Conservation (phyloP, 352 stramenopile species). For the Phytophthora sojae region DNA sequence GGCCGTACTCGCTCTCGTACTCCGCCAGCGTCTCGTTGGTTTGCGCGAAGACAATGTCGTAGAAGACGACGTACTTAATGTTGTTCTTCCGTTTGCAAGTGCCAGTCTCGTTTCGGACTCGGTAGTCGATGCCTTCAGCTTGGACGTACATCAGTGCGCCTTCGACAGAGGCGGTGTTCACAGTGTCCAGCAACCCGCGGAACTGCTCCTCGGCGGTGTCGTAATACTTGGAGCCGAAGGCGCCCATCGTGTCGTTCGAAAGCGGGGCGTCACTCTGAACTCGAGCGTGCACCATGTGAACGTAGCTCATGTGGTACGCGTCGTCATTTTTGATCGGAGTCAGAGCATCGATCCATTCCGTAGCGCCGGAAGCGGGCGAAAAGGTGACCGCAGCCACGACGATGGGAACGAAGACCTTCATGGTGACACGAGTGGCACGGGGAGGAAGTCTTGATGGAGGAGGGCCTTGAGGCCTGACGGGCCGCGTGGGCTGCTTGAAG, state of each 20-base stretch:
- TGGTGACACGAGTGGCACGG: background rate
- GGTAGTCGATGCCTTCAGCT: slow-evolving; percentile 76
- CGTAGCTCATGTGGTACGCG: slow-evolving; percentile 40
- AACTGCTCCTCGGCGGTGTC: slow-evolving; percentile 43
- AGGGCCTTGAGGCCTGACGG: background rate
- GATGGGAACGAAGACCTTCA: slow-evolving; percentile 32
- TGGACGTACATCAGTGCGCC: slow-evolving; percentile 85
- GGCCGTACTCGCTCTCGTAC: slow-evolving; percentile 57
- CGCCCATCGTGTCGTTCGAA: slow-evolving; percentile 22
- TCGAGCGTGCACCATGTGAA: slow-evolving; percentile 53
- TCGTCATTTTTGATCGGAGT: slow-evolving; percentile 18
- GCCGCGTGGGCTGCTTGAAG: background rate
- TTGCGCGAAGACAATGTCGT: slow-evolving; percentile 65
- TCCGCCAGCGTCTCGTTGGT: slow-evolving; percentile 45
- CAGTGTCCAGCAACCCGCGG: slow-evolving; percentile 52
- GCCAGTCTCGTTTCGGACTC: slow-evolving; percentile 20
- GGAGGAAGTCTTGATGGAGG: background rate
- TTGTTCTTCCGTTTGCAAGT: slow-evolving; percentile 71
- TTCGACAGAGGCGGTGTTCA: slow-evolving; percentile 82
- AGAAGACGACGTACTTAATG: slow-evolving; percentile 81
- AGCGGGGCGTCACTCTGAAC: slow-evolving; percentile 53
- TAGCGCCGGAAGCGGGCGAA: slow-evolving; percentile 7
- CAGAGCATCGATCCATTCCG: slow-evolving; percentile 14
- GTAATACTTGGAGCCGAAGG: slow-evolving; percentile 33
- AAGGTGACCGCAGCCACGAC: slow-evolving; percentile 4